Conservation (phyloP, 495 filamentous ascomycete genomes). For the Chaetomidium leptoderma region DNA sequence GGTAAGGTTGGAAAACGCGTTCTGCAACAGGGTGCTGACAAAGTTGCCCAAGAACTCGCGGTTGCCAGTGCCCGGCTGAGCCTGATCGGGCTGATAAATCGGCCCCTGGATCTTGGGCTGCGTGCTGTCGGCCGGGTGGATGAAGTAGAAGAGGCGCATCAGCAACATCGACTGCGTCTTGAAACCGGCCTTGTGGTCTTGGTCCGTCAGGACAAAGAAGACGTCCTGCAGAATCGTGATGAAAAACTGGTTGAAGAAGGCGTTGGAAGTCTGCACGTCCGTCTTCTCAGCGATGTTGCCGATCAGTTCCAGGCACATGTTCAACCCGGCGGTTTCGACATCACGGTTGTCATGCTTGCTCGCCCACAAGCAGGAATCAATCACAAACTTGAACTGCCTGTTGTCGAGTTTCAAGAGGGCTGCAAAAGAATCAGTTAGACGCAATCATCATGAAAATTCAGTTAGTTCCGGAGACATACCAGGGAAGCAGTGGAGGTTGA, state of each 20-base stretch:
- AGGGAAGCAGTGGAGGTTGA: constrained; percentile 95
- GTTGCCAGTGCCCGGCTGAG: constrained; percentile 75
- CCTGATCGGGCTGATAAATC: constrained; percentile 78
- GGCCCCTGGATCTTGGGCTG: constrained; percentile 85
- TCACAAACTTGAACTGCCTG: constrained; percentile 97
- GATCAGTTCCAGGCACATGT: constrained; percentile 98
- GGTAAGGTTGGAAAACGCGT: constrained; percentile 90
- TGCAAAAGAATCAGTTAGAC: constrained; percentile 17
- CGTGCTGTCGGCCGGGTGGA: constrained; percentile 56
- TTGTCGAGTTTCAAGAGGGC: constrained; percentile 89
- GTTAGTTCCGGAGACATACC: constrained; percentile 18
- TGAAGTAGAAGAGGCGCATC: constrained; percentile 92
- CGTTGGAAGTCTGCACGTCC: constrained; percentile 75
- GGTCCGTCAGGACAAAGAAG: constrained; percentile 96
- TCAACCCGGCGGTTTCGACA: constrained; percentile 94
- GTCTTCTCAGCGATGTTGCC: constrained; percentile 92
- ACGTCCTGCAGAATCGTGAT: constrained; percentile 93
- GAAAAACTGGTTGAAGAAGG: constrained; percentile 97
- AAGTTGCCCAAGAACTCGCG: constrained; percentile 84
- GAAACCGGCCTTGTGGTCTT: constrained; percentile 98
- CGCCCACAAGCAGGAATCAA: constrained; percentile 99
- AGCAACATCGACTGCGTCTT: constrained; percentile 93
- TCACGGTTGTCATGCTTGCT: constrained; percentile 99
- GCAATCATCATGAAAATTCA: background rate
- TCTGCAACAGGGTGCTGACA: constrained; percentile 77